Evolutionary conservation across 2,329 filamentous ascomycete species (phyloP), one percentile per base, ranked within the genome.

Genomic region (Neopestalotiopsis sp.): DNA sequence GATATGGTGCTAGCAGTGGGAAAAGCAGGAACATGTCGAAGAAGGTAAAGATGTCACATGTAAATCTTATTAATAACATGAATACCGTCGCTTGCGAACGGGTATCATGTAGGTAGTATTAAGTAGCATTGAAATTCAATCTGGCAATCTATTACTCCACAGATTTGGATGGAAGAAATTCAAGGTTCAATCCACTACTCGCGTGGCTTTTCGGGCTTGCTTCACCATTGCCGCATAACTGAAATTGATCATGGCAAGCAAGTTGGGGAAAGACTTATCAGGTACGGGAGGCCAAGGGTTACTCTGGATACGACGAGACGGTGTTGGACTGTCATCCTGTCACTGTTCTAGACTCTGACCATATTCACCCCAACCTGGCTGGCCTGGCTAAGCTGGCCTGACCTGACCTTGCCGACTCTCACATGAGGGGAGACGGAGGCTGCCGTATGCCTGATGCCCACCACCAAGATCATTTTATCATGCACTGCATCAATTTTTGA

Each of bases 181-280:
- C 45, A 53, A 53, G 45, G 45, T 53, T 53, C n/a, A 28, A 53
- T 53, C 45, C 45, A 53, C 45, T 53, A 53, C 45, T 53, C 45
- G 45, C 45, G 45, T 53, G 45, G 45, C 45, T 53, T 53, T 53
- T 53, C 14, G 45, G 45, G 45, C 45, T 53, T 53, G 45, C 45
- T 53, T 53, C 45, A 53, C 45, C 45, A 53, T 53, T 17, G 45
- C 45, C 7, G 45, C 45, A 53, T 53, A 20, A 10, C n/a, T 53
- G 6, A n/a, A 7, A n/a, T 53, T 53, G 45, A n/a, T 17, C 17
- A 24, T 53, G 45, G 45, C 7, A n/a, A 53, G 45, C 45, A 53
- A 9, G 17, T n/a, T 17, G 45, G 45, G n/a, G 34, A 38, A 53
- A n/a, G 45, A 17, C 45, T n/a, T 53, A 53, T n/a, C 10, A 38